These are phyloP conservation scores for Bertia moriformis DNA, from an alignment of 2,329 filamentous ascomycete species.

Conservation along the genomic window DNA sequence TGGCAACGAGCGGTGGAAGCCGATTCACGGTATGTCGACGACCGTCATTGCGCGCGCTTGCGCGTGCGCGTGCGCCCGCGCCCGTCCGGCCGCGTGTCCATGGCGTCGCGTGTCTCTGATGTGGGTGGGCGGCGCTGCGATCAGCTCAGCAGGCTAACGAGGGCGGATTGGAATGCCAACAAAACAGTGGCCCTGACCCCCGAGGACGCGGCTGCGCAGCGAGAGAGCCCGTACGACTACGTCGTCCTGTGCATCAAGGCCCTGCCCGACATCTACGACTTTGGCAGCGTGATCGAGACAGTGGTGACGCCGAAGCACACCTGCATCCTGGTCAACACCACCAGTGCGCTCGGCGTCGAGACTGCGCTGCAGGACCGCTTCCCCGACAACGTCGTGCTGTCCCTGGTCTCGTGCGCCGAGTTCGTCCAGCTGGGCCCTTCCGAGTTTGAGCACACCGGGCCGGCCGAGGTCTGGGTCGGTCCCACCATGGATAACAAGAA, in stretches of 20 bases:
- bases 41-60: too few species aligned
- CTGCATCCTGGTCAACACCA: constrained; percentile 95
- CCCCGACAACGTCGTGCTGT: constrained; percentile 90
- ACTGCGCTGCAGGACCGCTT: constrained; percentile 85
- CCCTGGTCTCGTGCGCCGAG: constrained; percentile 83
- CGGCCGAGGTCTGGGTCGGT: constrained; percentile 85
- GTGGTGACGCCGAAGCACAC: constrained; percentile 96
- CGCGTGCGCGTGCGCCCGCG: too few species aligned
- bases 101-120: too few species aligned
- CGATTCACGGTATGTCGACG: constrained; percentile 66
- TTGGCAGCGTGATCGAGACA: constrained; percentile 88
- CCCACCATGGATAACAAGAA: constrained; percentile 71
- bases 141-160: constrained; percentile 13
- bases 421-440: constrained; percentile 76
- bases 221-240: constrained; percentile 83
- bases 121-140: not conserved
- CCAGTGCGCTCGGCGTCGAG: constrained; percentile 82
- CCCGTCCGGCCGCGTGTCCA: too few species aligned
- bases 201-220: constrained; percentile 66
- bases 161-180: constrained; percentile 7
- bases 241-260: constrained; percentile 96
- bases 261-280: constrained; percentile 89
- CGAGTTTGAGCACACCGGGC: constrained; percentile 90
- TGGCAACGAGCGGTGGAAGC: constrained; percentile 95
- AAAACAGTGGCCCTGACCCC: constrained; percentile 85